phyloP scores from a whole-genome alignment of 1,284 basidiomycete species.

The Trichosporon asahii region DNA sequence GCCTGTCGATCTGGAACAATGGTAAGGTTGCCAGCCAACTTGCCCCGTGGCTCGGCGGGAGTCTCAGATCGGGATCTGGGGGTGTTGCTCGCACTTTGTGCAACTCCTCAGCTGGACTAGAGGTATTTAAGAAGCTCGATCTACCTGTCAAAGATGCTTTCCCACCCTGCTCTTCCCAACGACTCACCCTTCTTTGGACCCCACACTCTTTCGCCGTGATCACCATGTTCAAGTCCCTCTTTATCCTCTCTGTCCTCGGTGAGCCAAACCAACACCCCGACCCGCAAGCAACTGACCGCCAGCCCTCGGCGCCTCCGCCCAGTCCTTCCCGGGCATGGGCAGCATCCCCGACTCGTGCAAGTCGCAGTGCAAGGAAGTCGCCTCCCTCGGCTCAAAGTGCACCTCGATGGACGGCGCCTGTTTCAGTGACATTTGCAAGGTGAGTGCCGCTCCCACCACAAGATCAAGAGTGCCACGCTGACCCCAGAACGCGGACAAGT shows the following conservation, averaged over 20 bases:
- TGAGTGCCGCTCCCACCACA: neutral
- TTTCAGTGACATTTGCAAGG: neutral
- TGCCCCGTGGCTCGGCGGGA: no score
- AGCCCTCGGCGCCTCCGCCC: neutral
- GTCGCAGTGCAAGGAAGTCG: neutral
- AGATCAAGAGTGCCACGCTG: neutral
- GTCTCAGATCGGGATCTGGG: no score
- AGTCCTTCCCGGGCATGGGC: constrained; percentile 1
- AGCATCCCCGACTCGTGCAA: neutral
- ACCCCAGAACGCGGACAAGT: neutral
- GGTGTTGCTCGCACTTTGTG: no score
- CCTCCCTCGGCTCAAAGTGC: neutral
- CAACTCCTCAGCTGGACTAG: no score
- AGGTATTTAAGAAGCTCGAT: no score
- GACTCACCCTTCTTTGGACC: neutral
- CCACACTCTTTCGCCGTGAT: neutral
- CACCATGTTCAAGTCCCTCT: constrained; percentile 1
- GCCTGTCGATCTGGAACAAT: no score
- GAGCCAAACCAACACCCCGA: neutral
- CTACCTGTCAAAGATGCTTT: no score
- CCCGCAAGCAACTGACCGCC: neutral
- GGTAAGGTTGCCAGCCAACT: no score
- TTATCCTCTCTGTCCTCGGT: neutral
- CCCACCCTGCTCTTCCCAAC: no score
- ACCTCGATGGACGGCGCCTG: neutral